A percentile compares a stretch with the other conserved stretches of the same genome.
phyloP scores from a whole-genome alignment of 2,329 filamentous ascomycete genomes.

The Pseudogymnoascus pannorum region DNA sequence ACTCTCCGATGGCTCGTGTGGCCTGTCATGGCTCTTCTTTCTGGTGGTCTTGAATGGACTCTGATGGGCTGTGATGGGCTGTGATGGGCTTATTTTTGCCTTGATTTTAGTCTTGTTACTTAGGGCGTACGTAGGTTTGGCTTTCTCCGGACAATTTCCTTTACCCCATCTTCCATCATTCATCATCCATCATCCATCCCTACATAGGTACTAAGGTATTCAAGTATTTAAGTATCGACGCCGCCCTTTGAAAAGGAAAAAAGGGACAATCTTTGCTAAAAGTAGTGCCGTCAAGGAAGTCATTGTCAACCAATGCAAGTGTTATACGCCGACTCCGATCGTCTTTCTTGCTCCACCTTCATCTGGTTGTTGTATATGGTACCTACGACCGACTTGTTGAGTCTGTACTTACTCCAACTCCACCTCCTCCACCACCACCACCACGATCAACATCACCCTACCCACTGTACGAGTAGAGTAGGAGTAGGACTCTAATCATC shows the following conservation, averaged over 20 bases:
- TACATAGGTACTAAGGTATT: background rate
- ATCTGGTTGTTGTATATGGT: background rate
- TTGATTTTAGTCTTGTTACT: too few species aligned
- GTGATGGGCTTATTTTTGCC: too few species aligned
- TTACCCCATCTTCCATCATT: background rate
- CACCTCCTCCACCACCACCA: too few species aligned
- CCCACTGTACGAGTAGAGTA: background rate
- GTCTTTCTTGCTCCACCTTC: background rate
- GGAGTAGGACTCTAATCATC: background rate
- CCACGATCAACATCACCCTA: too few species aligned
- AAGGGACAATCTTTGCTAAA: background rate
- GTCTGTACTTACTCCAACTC: background rate
- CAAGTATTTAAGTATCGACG: background rate
- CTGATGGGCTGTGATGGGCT: too few species aligned
- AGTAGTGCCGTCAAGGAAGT: background rate
- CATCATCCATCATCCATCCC: too few species aligned
- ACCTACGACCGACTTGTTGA: background rate
- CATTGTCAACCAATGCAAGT: conserved; percentile 1
- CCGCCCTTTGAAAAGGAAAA: background rate
- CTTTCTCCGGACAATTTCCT: background rate
- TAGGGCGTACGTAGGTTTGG: background rate
- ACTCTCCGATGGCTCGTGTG: background rate
- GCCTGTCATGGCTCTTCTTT: background rate
- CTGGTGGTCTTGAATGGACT: background rate
- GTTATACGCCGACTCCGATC: background rate